Evolutionary conservation across 1,284 basidiomycete species (phyloP), one percentile per base, ranked within the genome.

Genomic region (Singerocomus rubriflavus): DNA sequence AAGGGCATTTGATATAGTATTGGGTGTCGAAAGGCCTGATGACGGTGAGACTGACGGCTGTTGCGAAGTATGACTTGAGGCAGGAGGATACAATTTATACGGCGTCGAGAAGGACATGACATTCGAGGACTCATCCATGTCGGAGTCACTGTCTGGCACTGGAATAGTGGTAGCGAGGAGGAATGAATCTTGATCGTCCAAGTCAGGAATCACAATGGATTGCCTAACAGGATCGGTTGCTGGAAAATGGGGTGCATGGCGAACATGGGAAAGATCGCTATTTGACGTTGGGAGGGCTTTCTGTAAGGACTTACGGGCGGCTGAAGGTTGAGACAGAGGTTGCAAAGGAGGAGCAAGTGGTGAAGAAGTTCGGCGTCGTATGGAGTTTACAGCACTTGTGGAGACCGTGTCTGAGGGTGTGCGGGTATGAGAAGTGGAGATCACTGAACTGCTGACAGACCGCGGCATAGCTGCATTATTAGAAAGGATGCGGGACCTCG

Each of bases 91-190:
- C 45, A 75, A 68, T 63, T 82, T 80, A 58, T 78, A 85, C 12
- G 84, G 81, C 30, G 81, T 72, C 2, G 87, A 87, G 60, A 90
- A 88, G 5, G 86, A 86, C 66, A 88, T 75, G 25, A 82, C 70
- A 51, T 87, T 82, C 36, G 77, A 63, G 7, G 81, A 78, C 30
- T 77, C 74, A 17, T 77, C 75, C 68, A 71, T 66, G 44, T 86
- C 85, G 1, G 81, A 84, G 59, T 88, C 86, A 57, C 77, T 82
- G 58, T 85, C 81, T 8, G 88, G 87, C 30, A 88, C 75, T 12
- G 87, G 87, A 39, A 88, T 82, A 32, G 74, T 74, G 52, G 82
- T 80, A 3, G 88, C 85, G 38, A 85, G 71, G 42, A 90, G 74
- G 5, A 89, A 69, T n/a, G 84, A 83, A 44, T 88, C 80, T 37